Base-by-base conservation (phyloP, 495 filamentous ascomycete genomes). In the Aspergillus sclerotioniger region DNA sequence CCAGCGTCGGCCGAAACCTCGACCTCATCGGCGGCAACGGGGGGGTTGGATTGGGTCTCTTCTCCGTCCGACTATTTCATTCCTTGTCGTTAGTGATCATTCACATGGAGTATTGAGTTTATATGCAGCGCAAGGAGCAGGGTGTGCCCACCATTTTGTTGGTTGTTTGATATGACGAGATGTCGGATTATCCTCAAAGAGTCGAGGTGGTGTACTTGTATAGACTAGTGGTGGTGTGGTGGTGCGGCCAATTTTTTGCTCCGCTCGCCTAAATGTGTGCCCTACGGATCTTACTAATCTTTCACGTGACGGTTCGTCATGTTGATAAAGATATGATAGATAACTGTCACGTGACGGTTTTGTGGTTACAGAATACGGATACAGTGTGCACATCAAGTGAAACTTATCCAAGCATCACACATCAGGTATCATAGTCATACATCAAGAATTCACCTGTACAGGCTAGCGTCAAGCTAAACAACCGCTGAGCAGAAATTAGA, bases 1-100 rank as follows among this genome's bases (percentile, higher is more conserved):
- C 84, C 78, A 64, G 87, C 88, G 76, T 95, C 90, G 75, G 88
- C 91, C 75, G 85, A 82, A 71, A 96, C 90, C 79, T 96, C 91
- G 71, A 96, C 92, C 80, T 96, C 91, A 70, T 92, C 87, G 73
- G 87, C 85, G 54, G 82, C 85, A 74, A 87, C 87, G 67, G 79
- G 73, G 61, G 74, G 77, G 63, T 84, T 85, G 67, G 85, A 86
- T 74, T 77, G 82, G 77, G 84, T 90, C 88, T 96, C 92, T 89
- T 89, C 85, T 89, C 85, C 86, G 85, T 89, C 86, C 85, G 86
- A 89, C 86, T 89, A 53, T 51, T 41, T 59, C 7, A 50, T 54
- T 10, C 8, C n/a, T 15, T 17, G 3, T 2, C 47, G 62, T 65
- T 68, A 65, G 64, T 46, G 49, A 49, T 51, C 39, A 6, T 54